Evolutionary conservation across 257 asterid genomes (phyloP).

Genomic region (Salvia splendens): DNA sequence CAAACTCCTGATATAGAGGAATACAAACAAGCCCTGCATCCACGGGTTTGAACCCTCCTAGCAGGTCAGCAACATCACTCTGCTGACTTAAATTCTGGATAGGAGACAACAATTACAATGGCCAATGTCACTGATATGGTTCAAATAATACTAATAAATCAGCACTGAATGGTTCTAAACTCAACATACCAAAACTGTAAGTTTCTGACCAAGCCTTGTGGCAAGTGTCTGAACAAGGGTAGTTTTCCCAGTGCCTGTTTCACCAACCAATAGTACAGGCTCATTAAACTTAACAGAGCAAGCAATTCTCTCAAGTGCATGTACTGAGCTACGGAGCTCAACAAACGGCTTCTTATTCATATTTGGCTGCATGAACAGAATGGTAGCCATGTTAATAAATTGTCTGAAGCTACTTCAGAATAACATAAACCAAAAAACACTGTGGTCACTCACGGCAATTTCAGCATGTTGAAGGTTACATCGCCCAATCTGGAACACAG

Average conservation of each 20-base stretch:
- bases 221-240: constrained; percentile 93
- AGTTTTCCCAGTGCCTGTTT: constrained; percentile 98
- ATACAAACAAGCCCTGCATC: constrained; percentile 73
- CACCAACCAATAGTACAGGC: constrained; percentile 97
- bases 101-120: constrained; percentile 28
- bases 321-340: constrained; percentile 69
- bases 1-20: constrained; percentile 82
- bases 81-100: constrained; percentile 96
- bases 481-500: constrained; percentile 66
- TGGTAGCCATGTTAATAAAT: neutral
- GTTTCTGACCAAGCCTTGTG: constrained; percentile 71
- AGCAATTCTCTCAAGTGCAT: constrained; percentile 89
- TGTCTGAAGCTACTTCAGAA: constrained; percentile 7
- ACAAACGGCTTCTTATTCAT: constrained; percentile 69
- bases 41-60: constrained; percentile 91
- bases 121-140: constrained; percentile 17
- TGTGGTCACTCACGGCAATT: constrained; percentile 48
- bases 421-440: constrained; percentile 1
- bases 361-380: constrained; percentile 43
- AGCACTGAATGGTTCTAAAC: constrained; percentile 7
- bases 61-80: constrained; percentile 83
- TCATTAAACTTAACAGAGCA: constrained; percentile 79
- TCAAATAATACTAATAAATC: constrained; percentile 15
- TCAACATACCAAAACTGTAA: constrained; percentile 85
- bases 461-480: constrained; percentile 48